Conservation (phyloP, 352 stramenopile species). For the Globisporangium polare region DNA sequence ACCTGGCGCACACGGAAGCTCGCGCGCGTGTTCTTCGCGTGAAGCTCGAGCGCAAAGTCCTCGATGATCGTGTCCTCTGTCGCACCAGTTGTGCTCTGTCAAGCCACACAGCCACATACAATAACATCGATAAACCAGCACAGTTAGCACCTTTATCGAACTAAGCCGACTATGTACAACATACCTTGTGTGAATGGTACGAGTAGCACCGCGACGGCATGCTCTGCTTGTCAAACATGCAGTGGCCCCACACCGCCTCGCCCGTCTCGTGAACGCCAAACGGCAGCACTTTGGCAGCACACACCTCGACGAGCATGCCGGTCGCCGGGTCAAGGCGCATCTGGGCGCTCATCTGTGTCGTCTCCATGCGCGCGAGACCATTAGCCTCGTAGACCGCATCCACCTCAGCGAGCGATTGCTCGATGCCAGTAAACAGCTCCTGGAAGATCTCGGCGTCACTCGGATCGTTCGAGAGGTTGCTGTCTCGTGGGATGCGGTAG, state of each 20-base stretch:
- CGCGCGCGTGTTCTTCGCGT: constrained; percentile 26
- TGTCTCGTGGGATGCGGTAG: background rate
- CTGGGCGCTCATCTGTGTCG: background rate
- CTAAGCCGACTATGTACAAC: background rate
- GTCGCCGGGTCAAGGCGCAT: background rate
- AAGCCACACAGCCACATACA: background rate
- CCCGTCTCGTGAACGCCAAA: background rate
- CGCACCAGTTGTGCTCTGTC: background rate
- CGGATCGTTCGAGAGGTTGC: background rate
- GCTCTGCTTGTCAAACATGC: background rate
- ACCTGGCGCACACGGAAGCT: constrained; percentile 38
- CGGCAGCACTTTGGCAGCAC: background rate
- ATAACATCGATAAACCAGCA: background rate
- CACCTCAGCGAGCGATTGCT: background rate
- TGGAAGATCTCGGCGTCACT: background rate
- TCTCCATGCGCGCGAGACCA: background rate
- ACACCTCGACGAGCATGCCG: background rate
- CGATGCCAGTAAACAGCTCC: background rate
- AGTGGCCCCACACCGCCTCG: background rate
- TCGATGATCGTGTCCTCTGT: background rate
- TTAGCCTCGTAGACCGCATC: background rate
- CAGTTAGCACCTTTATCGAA: background rate
- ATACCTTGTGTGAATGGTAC: background rate
- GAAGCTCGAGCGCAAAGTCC: constrained; percentile 20
- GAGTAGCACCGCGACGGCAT: constrained; percentile 1